These are phyloP conservation scores for Lentinula detonsa DNA, from an alignment of 768 basidiomycete species.

Conservation along the genomic window DNA sequence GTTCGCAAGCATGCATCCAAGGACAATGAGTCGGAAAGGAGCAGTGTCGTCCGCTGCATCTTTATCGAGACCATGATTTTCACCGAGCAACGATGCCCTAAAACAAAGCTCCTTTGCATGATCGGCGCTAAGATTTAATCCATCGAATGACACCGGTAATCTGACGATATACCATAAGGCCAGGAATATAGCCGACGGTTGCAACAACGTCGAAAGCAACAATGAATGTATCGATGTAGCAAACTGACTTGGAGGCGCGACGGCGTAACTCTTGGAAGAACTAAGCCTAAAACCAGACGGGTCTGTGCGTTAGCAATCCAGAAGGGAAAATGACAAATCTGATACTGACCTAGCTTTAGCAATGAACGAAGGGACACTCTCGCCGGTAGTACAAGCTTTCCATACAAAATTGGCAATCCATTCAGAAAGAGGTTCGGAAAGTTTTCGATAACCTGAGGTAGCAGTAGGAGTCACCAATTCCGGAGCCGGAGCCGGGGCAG, in stretches of 20 bases:
- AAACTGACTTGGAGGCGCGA: conserved; percentile 46
- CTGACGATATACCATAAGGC: conserved; percentile 80
- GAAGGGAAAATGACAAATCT: conserved; percentile 6
- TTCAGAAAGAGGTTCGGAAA: conserved; percentile 71
- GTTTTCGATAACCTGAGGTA: conserved; percentile 56
- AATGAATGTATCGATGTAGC: conserved; percentile 63
- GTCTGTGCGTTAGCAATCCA: conserved; percentile 4
- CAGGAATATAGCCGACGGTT: conserved; percentile 75
- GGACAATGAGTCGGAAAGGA: conserved; percentile 68
- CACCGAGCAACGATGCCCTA: conserved; percentile 56
- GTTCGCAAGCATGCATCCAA: conserved; percentile 83
- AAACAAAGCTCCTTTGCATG: conserved; percentile 57
- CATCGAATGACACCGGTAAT: conserved; percentile 64
- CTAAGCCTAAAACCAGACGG: conserved; percentile 17
- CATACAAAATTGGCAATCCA: conserved; percentile 79
- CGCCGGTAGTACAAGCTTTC: conserved; percentile 75
- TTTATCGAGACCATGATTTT: conserved; percentile 34
- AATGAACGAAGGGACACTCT: conserved; percentile 50
- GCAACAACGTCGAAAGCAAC: conserved; percentile 71
- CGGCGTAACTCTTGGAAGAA: conserved; percentile 33
- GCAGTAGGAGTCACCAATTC: conserved; percentile 47
- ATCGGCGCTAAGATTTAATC: conserved; percentile 42
- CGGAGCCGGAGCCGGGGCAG: conserved; percentile 24
- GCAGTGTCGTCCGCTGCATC: conserved; percentile 51
- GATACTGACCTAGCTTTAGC: conserved; percentile 49